Conservation (phyloP, 2,329 filamentous ascomycete genomes). For the Mollisia scopiformis region DNA sequence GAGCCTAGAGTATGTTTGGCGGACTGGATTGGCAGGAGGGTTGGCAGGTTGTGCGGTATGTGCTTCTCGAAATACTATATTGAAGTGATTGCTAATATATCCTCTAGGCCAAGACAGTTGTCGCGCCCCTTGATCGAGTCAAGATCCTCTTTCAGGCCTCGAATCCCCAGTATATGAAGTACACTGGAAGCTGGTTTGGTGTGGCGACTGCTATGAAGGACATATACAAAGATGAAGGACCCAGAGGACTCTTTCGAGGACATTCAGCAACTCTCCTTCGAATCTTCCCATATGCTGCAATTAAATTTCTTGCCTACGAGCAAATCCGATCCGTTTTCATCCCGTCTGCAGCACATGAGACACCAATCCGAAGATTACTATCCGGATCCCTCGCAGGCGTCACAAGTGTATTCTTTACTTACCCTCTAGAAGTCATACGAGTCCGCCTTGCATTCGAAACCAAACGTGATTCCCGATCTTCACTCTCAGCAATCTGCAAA, state of each 20-base stretch:
- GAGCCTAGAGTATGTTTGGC: constrained; percentile 81
- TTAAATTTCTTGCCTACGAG: constrained; percentile 98
- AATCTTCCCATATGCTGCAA: constrained; percentile 96
- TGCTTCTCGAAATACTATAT: neutral
- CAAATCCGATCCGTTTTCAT: constrained; percentile 87
- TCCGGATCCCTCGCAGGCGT: constrained; percentile 80
- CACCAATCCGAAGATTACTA: constrained; percentile 72
- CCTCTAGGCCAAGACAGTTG: constrained; percentile 91
- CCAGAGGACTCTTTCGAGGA: constrained; percentile 81
- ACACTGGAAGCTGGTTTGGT: constrained; percentile 86
- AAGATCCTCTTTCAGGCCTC: constrained; percentile 98
- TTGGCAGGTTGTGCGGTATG: constrained; percentile 87
- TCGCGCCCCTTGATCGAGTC: constrained; percentile 93
- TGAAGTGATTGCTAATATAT: constrained; percentile 14
- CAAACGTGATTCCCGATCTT: constrained; percentile 70
- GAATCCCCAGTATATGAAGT: constrained; percentile 92
- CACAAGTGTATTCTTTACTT: constrained; percentile 93
- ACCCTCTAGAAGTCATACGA: constrained; percentile 89
- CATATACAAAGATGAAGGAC: constrained; percentile 77
- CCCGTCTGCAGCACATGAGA: constrained; percentile 72
- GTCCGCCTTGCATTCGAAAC: constrained; percentile 96
- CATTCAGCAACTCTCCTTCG: constrained; percentile 92
- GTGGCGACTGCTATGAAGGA: constrained; percentile 80
- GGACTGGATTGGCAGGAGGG: constrained; percentile 85
- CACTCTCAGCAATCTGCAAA: constrained; percentile 74